Conservation (phyloP, 306 rosid genomes). For the Boehmeria nivea region DNA sequence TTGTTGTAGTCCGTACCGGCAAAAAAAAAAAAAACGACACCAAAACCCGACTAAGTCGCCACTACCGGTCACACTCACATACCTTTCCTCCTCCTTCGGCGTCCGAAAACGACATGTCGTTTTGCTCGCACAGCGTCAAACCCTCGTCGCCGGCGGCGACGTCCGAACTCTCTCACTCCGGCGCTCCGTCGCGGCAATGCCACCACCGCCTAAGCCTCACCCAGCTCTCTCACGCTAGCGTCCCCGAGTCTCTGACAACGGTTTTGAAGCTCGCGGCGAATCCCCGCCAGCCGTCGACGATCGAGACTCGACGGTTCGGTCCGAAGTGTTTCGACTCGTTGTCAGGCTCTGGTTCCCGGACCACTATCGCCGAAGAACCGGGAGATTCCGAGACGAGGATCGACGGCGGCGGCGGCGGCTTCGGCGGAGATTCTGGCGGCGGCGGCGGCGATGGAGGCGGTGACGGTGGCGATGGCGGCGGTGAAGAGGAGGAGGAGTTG, state of each 20-base stretch:
- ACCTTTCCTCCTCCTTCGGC: no score
- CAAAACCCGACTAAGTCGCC: not conserved
- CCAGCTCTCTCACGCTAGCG: not conserved
- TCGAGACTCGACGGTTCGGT: constrained; percentile 12
- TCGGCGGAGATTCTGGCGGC: constrained; percentile 3
- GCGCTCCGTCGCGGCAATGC: constrained; percentile 16
- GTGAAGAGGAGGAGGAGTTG: constrained; percentile 54
- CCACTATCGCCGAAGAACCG: constrained; percentile 10
- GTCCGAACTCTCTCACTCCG: constrained; percentile 20
- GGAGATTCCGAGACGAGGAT: constrained; percentile 17
- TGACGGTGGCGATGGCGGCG: constrained; percentile 19
- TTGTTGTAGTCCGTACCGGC: no score
- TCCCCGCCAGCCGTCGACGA: constrained; percentile 13
- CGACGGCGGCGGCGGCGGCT: constrained; percentile 18
- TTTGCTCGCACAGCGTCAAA: constrained; percentile 28
- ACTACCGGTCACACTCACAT: no score
- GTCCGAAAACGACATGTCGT: constrained; percentile 35
- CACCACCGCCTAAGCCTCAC: not conserved
- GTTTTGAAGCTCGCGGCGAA: constrained; percentile 12
- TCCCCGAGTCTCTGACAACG: not conserved
- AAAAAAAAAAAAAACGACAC: not conserved
- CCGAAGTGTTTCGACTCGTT: constrained; percentile 24
- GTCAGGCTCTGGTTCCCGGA: constrained; percentile 26
- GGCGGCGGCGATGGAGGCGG: constrained; percentile 25
- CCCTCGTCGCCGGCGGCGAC: not conserved